Conservation (phyloP, 177 flowering plant species). For the Vitis hybrid region DNA sequence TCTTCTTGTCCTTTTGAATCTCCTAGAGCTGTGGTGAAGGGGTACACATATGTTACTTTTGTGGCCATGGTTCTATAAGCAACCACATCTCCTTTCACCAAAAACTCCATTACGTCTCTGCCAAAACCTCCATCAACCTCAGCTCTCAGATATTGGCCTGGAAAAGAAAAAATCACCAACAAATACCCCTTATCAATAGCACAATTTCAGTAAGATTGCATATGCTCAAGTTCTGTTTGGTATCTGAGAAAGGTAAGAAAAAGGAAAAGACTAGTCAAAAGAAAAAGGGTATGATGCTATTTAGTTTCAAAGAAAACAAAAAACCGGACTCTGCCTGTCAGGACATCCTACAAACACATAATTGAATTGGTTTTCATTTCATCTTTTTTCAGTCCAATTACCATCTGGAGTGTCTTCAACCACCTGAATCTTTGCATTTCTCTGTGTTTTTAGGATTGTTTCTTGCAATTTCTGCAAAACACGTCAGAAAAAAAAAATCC, state of each 20-base stretch:
- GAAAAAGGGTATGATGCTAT: too few species aligned
- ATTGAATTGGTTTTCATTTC: neutral
- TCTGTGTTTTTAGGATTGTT: slow-evolving; percentile 80
- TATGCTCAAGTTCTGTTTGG: too few species aligned
- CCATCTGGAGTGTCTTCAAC: slow-evolving; percentile 75
- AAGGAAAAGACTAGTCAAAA: too few species aligned
- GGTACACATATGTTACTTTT: slow-evolving; percentile 85
- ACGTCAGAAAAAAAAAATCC: slow-evolving; percentile 10
- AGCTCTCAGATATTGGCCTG: slow-evolving; percentile 83
- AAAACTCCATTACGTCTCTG: slow-evolving; percentile 80
- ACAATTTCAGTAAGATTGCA: neutral
- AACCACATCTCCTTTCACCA: slow-evolving; percentile 83
- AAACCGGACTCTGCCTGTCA: neutral
- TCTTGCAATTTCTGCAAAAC: slow-evolving; percentile 63
- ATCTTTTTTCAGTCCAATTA: slow-evolving; percentile 26
- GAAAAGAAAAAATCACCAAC: neutral
- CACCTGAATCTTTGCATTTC: slow-evolving; percentile 60
- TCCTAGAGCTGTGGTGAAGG: slow-evolving; percentile 92
- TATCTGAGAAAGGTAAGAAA: too few species aligned
- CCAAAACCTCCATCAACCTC: slow-evolving; percentile 93
- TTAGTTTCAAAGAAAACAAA: neutral
- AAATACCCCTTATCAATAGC: neutral
- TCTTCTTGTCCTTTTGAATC: slow-evolving; percentile 91
- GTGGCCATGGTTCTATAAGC: slow-evolving; percentile 75
- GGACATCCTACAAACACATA: neutral